Evolutionary conservation across 805 yeast species (phyloP).

Genomic region (Cyberlindnera saturnus): DNA sequence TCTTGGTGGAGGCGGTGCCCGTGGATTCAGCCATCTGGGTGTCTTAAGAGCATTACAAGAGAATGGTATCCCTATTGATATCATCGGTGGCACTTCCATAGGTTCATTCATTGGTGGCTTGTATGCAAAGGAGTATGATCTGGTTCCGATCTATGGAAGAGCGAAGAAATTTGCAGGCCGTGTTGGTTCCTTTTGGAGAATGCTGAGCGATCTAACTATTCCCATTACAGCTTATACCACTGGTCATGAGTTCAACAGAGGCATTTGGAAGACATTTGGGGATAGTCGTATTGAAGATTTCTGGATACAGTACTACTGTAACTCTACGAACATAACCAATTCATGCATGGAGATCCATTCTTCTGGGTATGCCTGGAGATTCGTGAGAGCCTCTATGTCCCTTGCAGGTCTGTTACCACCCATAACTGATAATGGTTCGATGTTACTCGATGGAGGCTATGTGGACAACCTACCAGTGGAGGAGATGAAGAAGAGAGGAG

Average conservation of each 20-base stretch:
- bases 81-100: constrained; percentile 94
- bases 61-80: constrained; percentile 87
- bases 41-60: constrained; percentile 87
- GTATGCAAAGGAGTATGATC: constrained; percentile 86
- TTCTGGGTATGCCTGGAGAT: constrained; percentile 92
- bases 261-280: constrained; percentile 96
- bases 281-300: constrained; percentile 91
- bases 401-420: constrained; percentile 91
- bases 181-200: constrained; percentile 81
- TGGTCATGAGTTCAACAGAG: constrained; percentile 95
- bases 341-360: constrained; percentile 94
- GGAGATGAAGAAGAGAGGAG: constrained; percentile 89
- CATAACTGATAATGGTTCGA: constrained; percentile 79
- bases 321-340: constrained; percentile 91
- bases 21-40: constrained; percentile 91
- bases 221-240: constrained; percentile 94
- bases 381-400: constrained; percentile 93
- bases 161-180: constrained; percentile 82
- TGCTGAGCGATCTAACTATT: constrained; percentile 76
- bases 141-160: constrained; percentile 86
- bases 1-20: constrained; percentile 96
- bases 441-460: constrained; percentile 95
- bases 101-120: constrained; percentile 95
- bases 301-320: constrained; percentile 85
- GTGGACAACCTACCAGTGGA: constrained; percentile 88